Base-by-base conservation (phyloP, 352 stramenopile genomes). In the Ophiocytium majus region DNA sequence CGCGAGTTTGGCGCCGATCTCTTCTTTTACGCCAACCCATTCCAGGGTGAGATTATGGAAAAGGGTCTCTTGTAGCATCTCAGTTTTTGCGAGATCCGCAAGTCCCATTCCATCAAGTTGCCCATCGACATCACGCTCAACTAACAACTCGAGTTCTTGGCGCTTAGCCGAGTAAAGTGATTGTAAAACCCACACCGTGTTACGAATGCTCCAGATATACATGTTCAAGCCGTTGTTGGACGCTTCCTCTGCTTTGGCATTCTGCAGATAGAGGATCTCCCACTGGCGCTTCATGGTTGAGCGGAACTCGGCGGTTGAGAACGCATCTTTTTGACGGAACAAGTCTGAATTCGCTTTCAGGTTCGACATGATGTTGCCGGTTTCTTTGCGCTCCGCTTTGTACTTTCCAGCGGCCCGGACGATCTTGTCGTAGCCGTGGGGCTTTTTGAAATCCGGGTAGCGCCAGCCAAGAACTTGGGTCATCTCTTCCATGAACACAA, bases 241-340 rank as follows among this genome's bases (percentile, higher is more conserved):
- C 57, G 57, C 57, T 71, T 71, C 57, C 28, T 71, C 57, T 71
- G 57, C 57, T 71, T 71, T 71, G 57, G 57, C 57, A 28, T 71
- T 71, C 57, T 71, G 57, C 23, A 71, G 57, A 28, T 23, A 71
- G 28, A 71, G 57, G 28, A 71, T 71, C 28, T 71, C 57, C 57
- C 57, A 71, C 57, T 71, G 57, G 28, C 57, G 57, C 57, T 71
- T 71, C 57, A 71, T 71, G 28, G 23, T 23, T 23, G 19, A 23
- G 23, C 57, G 57, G 57, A 71, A 71, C 28, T 71, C 57, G 23
- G 23, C 28, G 19, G 57, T 71, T 23, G 23, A 23, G 57, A 23
- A 71, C 23, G 57, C 23, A 71, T 71, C 28, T 28, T 71, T 71
- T 28, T 71, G 57, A 23, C 28, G 23, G 28, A 71, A 71, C 19